Conservation (phyloP, 2,329 filamentous ascomycete species). For the Aplosporella prunicola region DNA sequence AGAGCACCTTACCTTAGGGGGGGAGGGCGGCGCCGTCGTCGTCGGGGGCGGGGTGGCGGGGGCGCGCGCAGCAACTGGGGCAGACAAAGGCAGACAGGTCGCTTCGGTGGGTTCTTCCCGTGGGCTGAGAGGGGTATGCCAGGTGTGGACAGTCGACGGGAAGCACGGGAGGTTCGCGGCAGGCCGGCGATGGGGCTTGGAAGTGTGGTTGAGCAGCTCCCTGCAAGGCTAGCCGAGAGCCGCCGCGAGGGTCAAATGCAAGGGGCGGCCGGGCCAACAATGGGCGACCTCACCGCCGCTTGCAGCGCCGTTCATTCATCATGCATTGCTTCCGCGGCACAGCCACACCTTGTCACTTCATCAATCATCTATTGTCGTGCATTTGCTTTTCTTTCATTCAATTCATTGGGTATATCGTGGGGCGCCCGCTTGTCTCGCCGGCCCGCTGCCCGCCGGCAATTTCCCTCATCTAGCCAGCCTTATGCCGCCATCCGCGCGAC, state of each 20-base stretch:
- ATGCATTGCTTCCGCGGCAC: too few species aligned
- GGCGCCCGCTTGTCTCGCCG: conserved; percentile 15
- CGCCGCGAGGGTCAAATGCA: conserved; percentile 4
- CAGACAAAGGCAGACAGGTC: too few species aligned
- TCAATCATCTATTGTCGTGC: too few species aligned
- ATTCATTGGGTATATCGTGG: conserved; percentile 20
- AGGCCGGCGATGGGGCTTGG: background rate
- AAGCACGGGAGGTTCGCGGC: conserved; percentile 6
- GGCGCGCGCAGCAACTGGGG: too few species aligned
- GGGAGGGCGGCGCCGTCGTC: background rate
- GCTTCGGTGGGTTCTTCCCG: too few species aligned
- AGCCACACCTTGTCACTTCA: too few species aligned
- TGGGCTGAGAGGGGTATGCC: background rate
- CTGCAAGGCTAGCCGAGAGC: conserved; percentile 4
- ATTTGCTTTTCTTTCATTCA: conserved; percentile 9
- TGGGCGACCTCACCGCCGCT: background rate
- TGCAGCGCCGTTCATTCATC: conserved; percentile 5
- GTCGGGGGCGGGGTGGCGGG: too few species aligned
- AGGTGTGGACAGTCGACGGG: conserved; percentile 4
- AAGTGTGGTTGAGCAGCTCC: too few species aligned
- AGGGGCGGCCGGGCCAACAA: conserved; percentile 4
- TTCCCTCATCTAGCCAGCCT: conserved; percentile 7
- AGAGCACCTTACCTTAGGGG: conserved; percentile 8
- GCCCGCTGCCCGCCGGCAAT: conserved; percentile 15
- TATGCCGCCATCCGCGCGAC: conserved; percentile 1